Evolutionary conservation across 345 rosid genomes (phyloP), one percentile per base, ranked within the genome.

Genomic region (Corchorus olitorius): DNA sequence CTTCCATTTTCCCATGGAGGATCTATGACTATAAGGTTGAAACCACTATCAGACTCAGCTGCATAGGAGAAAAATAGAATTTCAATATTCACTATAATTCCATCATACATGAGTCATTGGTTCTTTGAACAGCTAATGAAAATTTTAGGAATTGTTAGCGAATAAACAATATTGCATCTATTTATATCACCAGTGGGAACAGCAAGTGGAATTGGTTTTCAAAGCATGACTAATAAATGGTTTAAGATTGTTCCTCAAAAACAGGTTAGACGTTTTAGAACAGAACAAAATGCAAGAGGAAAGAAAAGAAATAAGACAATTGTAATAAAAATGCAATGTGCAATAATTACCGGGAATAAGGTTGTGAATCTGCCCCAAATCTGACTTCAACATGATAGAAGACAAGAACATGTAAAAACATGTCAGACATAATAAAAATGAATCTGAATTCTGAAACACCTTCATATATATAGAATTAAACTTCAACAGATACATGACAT

Each of bases 1-100:
- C 98, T 93, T 76, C 90, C 93, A 78, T 91, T 93, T 83, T 94
- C 97, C 98, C 97, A 93, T 0, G 98, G 98, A 64, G 97, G 98
- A 86, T 94, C 97, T 50, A 94, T 81, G 64, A 91, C 86, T 71
- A 94, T 89, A 71, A 88, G 88, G 78, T 87, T 88, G 86, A 87
- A 94, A 59, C 91, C 92, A 75, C 79, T 74, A 65, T 75, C 81
- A 75, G 87, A 73, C 53, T 81, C 90, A 78, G 79, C 98, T 93
- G 88, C 92, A 86, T 48, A 16, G 41, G 39, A 67, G 64, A 64
- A 59, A 45, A 77, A 3, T 6, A 50, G 73, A n/a, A 4, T 34
- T 8, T 17, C 34, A 17, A 22, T 4, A 37, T 70, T 52, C 46
- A 52, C 50, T 41, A 50, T 8, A 52, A 70, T 52, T 70, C 60